These are phyloP conservation scores for Entophlyctis luteolus DNA, from an alignment of 192 early-diverging fungal genomes.

Conservation along the genomic window DNA sequence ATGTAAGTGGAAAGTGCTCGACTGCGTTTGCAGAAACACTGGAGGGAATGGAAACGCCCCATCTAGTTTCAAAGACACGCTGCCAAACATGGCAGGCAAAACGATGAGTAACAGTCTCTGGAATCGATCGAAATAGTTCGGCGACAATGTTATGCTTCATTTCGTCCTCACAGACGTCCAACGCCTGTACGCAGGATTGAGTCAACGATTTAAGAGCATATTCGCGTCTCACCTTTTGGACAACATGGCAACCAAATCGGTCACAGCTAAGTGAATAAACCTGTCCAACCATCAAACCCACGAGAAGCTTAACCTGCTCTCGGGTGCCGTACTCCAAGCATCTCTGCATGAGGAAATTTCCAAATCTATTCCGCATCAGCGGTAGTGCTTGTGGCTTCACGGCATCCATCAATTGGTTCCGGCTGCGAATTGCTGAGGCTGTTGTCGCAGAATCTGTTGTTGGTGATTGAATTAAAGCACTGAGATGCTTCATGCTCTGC, in stretches of 20 bases:
- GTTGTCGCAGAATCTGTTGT: neutral
- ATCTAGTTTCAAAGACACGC: constrained; percentile 69
- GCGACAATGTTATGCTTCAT: constrained; percentile 54
- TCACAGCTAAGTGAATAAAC: constrained; percentile 63
- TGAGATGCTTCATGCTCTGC: constrained; percentile 61
- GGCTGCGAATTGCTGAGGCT: constrained; percentile 20
- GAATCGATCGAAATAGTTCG: constrained; percentile 59
- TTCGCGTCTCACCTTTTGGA: constrained; percentile 63
- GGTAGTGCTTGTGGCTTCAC: constrained; percentile 53
- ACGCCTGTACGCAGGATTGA: no score
- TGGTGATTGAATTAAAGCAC: constrained; percentile 36
- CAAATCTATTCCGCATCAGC: constrained; percentile 71
- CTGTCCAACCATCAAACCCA: constrained; percentile 58
- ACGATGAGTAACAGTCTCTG: constrained; percentile 69
- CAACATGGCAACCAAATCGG: constrained; percentile 75
- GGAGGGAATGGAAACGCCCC: constrained; percentile 26
- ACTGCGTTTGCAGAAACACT: neutral
- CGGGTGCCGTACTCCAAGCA: constrained; percentile 62
- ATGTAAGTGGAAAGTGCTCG: constrained; percentile 17
- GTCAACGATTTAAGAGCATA: no score
- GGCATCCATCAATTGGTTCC: constrained; percentile 56
- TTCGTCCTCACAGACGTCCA: constrained; percentile 65
- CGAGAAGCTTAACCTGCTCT: constrained; percentile 54
- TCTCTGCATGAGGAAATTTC: constrained; percentile 73
- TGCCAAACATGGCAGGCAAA: constrained; percentile 84